Base-by-base conservation (phyloP, 2,329 filamentous ascomycete genomes). In the Calonectria hongkongensis region DNA sequence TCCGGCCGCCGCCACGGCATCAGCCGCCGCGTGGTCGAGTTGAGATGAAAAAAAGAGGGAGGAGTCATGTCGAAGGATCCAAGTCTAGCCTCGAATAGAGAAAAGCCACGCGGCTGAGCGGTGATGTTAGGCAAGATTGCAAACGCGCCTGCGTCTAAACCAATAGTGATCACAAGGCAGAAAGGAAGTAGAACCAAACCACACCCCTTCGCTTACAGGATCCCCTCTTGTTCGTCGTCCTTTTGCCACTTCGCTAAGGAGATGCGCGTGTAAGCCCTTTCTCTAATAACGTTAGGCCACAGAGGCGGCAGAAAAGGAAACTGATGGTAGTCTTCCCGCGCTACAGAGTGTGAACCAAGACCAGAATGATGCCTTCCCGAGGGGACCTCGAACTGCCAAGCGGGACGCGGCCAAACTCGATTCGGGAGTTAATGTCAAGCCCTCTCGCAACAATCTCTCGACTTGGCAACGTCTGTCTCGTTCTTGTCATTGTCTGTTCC, bases 301-400 rank as follows among this genome's bases (percentile, higher is more conserved):
- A 21, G 33, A 15, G 16, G 21, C 12, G 51, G 51, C 45, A n/a
- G 45, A 9, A 48, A 41, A 27, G 33, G 21, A 27, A 27, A 7
- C 54, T 27, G 4, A 4, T 16, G 27, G 12, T 9, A 33, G 12
- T 9, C 54, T 60, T 60, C 54, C 54, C 54, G 54, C 54, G 54
- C 54, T 21, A 60, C 36, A 16, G 54, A 39, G n/a, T 4, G 36
- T 36, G 16, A 39, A 15, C 36, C 9, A 28, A 18, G 27, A 25
- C 54, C 54, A 60, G 41, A 60, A 27, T 27, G 21, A 41, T 41
- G n/a, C 21, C 54, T 41, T 60, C n/a, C 21, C n/a, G 21, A 41
- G 54, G 54, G 36, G n/a, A 39, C 39, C 54, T 60, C 54, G 54
- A 60, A 60, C 54, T 41, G 36, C 54, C 21, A 41, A 60, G 54